Evolutionary conservation across 2,329 filamentous ascomycete species (phyloP), one percentile per base, ranked within the genome.

Genomic region (Xylariaceae sp.): DNA sequence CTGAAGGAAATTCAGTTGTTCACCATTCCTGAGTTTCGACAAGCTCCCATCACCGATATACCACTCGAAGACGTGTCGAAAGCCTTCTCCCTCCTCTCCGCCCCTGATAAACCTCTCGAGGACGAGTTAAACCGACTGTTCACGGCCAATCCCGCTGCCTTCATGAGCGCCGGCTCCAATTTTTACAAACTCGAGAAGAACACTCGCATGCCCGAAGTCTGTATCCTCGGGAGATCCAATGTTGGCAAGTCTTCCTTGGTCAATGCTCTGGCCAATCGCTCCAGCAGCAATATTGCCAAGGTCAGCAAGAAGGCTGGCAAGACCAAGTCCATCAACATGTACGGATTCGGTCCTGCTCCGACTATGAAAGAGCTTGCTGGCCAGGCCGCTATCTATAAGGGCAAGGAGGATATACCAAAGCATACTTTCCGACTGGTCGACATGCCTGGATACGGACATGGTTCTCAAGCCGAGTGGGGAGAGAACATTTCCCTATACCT

Each of bases 221-320:
- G 88, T 61, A 77, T 95, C 37, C 80, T 94, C 29, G 89, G 89
- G 35, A 89, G 91, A 58, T 90, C 88, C 54, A 95, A 95, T 62
- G 88, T 90, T 34, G 89, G 89, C 60, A 95, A 95, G 65, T 93
- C 88, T 2, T 88, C 88, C 14, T 86, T 94, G 55, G 83, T 95
- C 67, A 95, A 95, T 61, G 85, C 86, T 16, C 76, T 95, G 25
- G 79, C 84, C 2, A 83, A 83, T 25, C 76, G 80, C 22, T 21
- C 29, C n/a, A 75, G 71, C 4, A 60, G 47, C 21, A 44, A 32
- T 23, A 62, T 75, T 5, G 78, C 78, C 11, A 67, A 71, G 38
- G 75, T 76, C 20, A 77, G 75, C 57, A 63, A 67, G 14, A 66
- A 64, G 17, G 74, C 77, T 1, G 79, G 79, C 8, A 73, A 69